phyloP scores from a whole-genome alignment of 2,329 filamentous ascomycete genomes.

The Ceratocystis papillata region DNA sequence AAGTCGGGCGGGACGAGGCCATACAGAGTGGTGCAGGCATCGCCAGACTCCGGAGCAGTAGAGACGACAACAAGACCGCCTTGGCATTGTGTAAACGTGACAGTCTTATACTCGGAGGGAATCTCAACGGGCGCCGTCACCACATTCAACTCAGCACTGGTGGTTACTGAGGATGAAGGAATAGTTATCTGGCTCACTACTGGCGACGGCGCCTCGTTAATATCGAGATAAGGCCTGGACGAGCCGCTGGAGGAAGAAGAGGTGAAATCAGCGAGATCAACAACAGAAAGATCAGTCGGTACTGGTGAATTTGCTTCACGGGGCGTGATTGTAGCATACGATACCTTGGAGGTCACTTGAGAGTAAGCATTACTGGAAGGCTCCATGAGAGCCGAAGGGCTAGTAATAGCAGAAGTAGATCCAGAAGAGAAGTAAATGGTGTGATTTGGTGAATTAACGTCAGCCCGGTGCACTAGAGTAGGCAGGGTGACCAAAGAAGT shows the following conservation, averaged over 20 bases:
- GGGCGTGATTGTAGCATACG: slow-evolving; percentile 12
- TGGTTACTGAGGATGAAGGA: slow-evolving; percentile 9
- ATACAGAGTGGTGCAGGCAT: slow-evolving; percentile 16
- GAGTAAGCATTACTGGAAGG: background rate
- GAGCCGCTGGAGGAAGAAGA: background rate
- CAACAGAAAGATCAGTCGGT: slow-evolving; percentile 18
- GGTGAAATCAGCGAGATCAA: slow-evolving; percentile 20
- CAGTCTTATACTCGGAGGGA: slow-evolving; percentile 20
- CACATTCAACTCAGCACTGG: background rate
- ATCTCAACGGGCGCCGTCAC: slow-evolving; percentile 17
- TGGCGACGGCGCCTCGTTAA: slow-evolving; percentile 16
- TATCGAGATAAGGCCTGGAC: slow-evolving; percentile 9
- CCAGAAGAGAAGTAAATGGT: background rate
- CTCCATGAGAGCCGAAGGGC: background rate
- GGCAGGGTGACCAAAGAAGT: background rate
- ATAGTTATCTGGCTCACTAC: background rate
- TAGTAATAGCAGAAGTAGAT: background rate
- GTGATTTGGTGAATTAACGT: background rate
- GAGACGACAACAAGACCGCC: background rate
- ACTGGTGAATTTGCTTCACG: background rate
- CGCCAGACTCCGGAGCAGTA: background rate
- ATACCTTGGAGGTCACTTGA: slow-evolving; percentile 1
- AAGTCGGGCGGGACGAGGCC: slow-evolving; percentile 19
- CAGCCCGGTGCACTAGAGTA: background rate
- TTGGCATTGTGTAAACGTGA: slow-evolving; percentile 21